Conservation (phyloP, 1,284 basidiomycete species). For the Rhizoctonia solani region DNA sequence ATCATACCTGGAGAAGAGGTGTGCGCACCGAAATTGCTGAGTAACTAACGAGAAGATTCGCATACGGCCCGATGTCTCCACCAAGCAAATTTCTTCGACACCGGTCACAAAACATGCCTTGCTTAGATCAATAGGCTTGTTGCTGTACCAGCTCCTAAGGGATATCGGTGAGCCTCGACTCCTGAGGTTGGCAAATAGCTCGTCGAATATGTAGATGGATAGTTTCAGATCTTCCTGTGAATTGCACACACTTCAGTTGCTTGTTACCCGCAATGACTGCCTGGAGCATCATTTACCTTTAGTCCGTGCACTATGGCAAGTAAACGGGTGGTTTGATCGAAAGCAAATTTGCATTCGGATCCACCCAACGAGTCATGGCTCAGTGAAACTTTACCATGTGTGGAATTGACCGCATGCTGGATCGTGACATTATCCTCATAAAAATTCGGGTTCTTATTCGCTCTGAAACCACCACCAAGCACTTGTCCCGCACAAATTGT, state of each 20-base stretch:
- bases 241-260: neutral
- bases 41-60: conserved; percentile 36
- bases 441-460: neutral
- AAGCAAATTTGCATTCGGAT: conserved; percentile 1
- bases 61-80: conserved; percentile 36
- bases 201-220: conserved; percentile 35
- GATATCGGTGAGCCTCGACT: conserved; percentile 33
- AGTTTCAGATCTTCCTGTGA: conserved; percentile 7
- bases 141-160: conserved; percentile 35
- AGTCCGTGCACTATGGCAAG: conserved; percentile 20
- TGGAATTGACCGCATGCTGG: neutral
- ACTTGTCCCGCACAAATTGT: conserved; percentile 20
- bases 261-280: neutral
- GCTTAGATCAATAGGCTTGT: conserved; percentile 13
- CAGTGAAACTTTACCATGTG: neutral
- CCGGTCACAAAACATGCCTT: conserved; percentile 34
- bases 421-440: conserved; percentile 19
- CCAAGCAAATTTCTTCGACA: conserved; percentile 36
- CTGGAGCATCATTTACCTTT: neutral
- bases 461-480: conserved; percentile 18
- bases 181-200: conserved; percentile 26
- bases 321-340: conserved; percentile 23
- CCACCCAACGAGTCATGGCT: conserved; percentile 17
- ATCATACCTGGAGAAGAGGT: neutral
- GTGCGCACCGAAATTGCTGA: conserved; percentile 37